Conservation (phyloP, 2,329 filamentous ascomycete species). For the Colletotrichum musae region DNA sequence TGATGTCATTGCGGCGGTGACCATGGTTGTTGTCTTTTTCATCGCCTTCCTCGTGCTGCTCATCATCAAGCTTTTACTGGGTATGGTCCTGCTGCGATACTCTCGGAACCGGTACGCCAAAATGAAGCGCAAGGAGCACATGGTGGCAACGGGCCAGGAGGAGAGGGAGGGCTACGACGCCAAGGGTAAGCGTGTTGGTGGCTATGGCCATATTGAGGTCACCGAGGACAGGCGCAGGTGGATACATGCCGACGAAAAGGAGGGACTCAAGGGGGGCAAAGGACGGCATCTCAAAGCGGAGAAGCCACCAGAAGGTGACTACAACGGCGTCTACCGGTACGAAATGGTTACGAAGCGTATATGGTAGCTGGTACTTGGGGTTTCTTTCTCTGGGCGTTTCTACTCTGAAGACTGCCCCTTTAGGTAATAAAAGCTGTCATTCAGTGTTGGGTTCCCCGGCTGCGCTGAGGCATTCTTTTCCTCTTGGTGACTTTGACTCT, state of each 20-base stretch:
- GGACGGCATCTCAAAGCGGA: constrained; percentile 70
- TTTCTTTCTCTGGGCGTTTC: neutral
- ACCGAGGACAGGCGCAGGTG: constrained; percentile 87
- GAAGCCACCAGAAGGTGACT: constrained; percentile 61
- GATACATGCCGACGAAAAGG: constrained; percentile 89
- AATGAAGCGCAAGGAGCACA: constrained; percentile 81
- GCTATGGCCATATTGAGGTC: constrained; percentile 88
- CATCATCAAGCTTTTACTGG: constrained; percentile 86
- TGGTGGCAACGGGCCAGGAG: constrained; percentile 59
- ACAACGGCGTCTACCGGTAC: constrained; percentile 83
- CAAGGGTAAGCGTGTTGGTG: constrained; percentile 82
- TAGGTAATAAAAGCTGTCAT: too few relatives aligned
- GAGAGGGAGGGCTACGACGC: constrained; percentile 74
- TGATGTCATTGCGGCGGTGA: constrained; percentile 80
- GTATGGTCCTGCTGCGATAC: constrained; percentile 88
- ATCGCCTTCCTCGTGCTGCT: constrained; percentile 88
- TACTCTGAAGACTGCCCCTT: too few relatives aligned
- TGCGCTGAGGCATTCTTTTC: too few relatives aligned
- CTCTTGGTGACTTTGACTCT: too few relatives aligned
- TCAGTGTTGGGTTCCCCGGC: too few relatives aligned
- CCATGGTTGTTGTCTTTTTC: constrained; percentile 90
- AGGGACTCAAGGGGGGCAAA: constrained; percentile 72
- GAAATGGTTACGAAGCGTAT: constrained; percentile 98
- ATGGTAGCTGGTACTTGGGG: constrained; percentile 71
- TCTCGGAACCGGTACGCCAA: constrained; percentile 82